Base-by-base conservation (phyloP, 2,329 filamentous ascomycete species). In the Sodiomyces alkalinus region DNA sequence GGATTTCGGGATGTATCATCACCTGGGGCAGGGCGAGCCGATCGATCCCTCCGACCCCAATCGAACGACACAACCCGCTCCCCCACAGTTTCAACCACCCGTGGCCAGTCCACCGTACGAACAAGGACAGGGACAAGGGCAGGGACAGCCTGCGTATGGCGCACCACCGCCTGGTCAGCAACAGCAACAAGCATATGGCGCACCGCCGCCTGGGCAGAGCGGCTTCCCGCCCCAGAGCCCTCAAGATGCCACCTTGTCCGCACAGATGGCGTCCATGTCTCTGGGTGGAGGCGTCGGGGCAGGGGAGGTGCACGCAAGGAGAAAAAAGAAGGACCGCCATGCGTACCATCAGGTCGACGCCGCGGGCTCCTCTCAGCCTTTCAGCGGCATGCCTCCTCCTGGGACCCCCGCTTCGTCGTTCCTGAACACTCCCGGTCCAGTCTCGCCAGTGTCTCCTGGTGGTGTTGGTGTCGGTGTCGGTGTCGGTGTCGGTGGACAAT, bases 281-380 rank as follows among this genome's bases (percentile, higher is more conserved):
- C 58, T 92, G 40, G 72, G 65, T 19, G n/a, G n/a, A n/a, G n/a
- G n/a, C n/a, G n/a, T n/a, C n/a, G n/a, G n/a, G n/a, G 62, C 40
- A 22, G 36, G 32, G 8, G 59, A 65, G 22, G 53, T 62, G 25
- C 58, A 61, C 19, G 55, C 55, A 32, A 65, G 73, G 49, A 79
- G 64, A 52, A 82, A 86, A 64, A 96, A 93, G 72, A 94, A 93
- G 66, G 80, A 94, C 50, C 73, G 83, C 34, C 87, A 96, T 55
- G 87, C 86, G 38, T 80, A 92, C 52, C 87, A 96, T 52, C 77
- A 73, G 21, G 71, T 96, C 29, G 82, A 87, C 39, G 72, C 80
- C 14, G 63, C 63, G 5, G 72, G 74, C 27, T 73, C 72, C 19
- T 72, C 75, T 5, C 73, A 79, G 44, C 58, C 72, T 8, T 80